These are phyloP conservation scores for Pelargonium fulgidum DNA, from an alignment of 441 rosid genomes.

Conservation along the genomic window DNA sequence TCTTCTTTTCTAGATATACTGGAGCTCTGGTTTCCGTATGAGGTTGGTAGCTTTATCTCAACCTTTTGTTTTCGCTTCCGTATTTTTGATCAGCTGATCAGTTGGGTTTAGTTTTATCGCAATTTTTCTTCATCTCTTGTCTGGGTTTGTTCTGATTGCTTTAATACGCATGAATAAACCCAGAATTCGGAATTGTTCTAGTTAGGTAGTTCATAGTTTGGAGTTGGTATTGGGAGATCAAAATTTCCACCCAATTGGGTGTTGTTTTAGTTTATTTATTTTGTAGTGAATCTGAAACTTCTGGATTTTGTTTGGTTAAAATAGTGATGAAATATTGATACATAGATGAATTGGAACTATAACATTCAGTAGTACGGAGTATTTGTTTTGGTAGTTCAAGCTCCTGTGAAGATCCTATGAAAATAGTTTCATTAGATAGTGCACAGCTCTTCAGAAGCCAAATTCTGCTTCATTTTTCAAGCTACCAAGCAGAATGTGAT, in stretches of 20 bases:
- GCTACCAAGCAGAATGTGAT: not conserved
- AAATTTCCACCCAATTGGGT: not conserved
- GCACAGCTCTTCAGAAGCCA: too few species aligned
- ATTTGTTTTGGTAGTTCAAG: not conserved
- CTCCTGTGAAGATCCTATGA: too few species aligned
- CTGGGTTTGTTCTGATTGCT: not conserved
- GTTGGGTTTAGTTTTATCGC: not conserved
- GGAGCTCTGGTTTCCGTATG: not conserved
- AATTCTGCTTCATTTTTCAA: too few species aligned
- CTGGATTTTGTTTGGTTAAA: not conserved
- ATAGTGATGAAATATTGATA: not conserved
- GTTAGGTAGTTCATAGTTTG: not conserved
- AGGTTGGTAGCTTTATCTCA: not conserved
- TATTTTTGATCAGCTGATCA: not conserved
- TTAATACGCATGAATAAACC: not conserved
- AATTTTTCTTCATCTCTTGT: not conserved
- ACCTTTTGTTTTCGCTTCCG: not conserved
- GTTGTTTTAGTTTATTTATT: not conserved
- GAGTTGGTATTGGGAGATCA: not conserved
- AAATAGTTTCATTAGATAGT: too few species aligned
- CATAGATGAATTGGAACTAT: not conserved
- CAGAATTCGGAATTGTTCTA: not conserved
- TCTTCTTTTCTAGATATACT: not conserved
- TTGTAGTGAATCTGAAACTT: constrained; percentile 1
- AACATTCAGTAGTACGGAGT: not conserved